These are phyloP conservation scores for Neurospora sp. DNA, from an alignment of 495 filamentous ascomycete species.

Conservation along the genomic window DNA sequence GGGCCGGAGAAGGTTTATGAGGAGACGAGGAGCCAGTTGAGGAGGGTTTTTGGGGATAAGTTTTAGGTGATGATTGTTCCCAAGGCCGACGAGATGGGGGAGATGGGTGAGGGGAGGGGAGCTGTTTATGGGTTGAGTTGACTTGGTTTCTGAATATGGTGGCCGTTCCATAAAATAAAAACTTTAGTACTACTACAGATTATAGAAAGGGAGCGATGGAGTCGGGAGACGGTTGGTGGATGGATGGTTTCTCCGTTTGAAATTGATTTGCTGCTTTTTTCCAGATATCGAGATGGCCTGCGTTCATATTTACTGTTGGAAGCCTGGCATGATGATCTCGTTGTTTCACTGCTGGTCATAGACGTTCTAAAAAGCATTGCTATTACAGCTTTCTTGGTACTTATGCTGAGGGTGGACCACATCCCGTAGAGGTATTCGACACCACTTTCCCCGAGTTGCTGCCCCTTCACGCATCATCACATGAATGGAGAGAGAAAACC, in stretches of 20 bases:
- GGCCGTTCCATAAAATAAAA: not conserved
- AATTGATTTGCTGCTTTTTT: not conserved
- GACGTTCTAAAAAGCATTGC: not conserved
- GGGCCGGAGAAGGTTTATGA: slow-evolving; percentile 65
- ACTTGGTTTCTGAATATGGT: not conserved
- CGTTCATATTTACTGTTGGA: too few relatives aligned
- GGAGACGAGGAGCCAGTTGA: slow-evolving; percentile 43
- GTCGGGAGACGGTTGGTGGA: not conserved
- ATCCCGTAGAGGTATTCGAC: too few relatives aligned
- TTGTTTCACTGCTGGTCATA: too few relatives aligned
- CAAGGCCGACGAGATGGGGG: not conserved
- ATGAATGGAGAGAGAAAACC: not conserved
- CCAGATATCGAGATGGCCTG: not conserved
- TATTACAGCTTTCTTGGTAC: not conserved
- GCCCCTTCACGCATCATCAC: not conserved
- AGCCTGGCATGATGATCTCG: too few relatives aligned
- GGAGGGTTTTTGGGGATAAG: slow-evolving; percentile 24
- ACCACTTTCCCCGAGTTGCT: too few relatives aligned
- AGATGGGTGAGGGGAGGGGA: not conserved
- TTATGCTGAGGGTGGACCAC: not conserved
- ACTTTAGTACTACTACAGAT: not conserved
- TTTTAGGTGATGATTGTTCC: slow-evolving; percentile 2
- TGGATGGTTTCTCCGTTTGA: not conserved
- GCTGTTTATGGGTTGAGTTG: not conserved
- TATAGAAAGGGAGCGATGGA: not conserved